These are phyloP conservation scores for Eucalyptus pumila DNA, from an alignment of 345 rosid species.

Conservation along the genomic window DNA sequence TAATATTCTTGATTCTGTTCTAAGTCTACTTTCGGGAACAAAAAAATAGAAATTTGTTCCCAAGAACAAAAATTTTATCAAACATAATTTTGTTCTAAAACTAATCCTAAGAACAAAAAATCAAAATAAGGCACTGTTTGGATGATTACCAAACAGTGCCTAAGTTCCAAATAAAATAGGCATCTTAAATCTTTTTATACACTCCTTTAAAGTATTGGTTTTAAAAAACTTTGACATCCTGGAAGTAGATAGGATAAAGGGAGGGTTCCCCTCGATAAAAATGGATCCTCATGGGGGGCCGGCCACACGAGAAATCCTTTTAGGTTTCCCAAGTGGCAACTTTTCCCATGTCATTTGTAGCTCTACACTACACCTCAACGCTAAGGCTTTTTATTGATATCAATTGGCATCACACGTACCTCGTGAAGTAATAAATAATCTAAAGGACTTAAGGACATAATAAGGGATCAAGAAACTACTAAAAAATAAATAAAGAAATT, in stretches of 20 bases:
- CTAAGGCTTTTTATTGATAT: neutral
- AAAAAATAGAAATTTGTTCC: no score
- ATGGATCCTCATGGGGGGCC: no score
- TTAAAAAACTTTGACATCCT: no score
- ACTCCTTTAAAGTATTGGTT: neutral
- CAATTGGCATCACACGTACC: neutral
- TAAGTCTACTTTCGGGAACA: no score
- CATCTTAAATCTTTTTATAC: neutral
- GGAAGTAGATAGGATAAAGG: no score
- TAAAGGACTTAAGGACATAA: neutral
- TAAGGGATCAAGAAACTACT: neutral
- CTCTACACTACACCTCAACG: neutral
- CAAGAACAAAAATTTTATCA: no score
- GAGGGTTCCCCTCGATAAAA: no score
- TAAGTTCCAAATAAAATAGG: neutral
- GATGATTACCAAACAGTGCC: neutral
- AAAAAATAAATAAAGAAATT: neutral
- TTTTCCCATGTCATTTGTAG: neutral
- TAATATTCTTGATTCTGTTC: no score
- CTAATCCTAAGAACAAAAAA: no score
- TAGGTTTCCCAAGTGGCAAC: neutral
- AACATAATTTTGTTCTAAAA: no score
- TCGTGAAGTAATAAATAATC: neutral
- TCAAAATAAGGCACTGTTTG: no score
- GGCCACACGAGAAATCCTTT: no score